These are phyloP conservation scores for Grigorovia yakushimaensis DNA, from an alignment of 805 yeast genomes.

Conservation along the genomic window DNA sequence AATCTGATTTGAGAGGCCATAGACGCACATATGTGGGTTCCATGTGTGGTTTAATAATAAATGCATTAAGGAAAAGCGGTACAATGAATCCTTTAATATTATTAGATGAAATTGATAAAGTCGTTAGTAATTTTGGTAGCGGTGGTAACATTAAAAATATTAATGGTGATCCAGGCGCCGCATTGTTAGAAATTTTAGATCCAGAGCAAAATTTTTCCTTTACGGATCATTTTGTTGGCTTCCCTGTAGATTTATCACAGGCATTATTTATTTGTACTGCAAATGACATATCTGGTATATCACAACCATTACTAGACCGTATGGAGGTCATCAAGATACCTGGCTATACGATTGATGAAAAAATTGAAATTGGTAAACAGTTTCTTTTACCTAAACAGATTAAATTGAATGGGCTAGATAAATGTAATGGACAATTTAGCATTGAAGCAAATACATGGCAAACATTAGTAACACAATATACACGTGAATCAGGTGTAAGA, in stretches of 20 bases:
- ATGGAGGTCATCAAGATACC: constrained; percentile 94
- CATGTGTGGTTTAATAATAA: constrained; percentile 86
- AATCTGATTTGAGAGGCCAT: constrained; percentile 95
- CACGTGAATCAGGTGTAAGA: constrained; percentile 94
- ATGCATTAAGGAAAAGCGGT: constrained; percentile 80
- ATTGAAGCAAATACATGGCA: constrained; percentile 56
- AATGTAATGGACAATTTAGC: constrained; percentile 49
- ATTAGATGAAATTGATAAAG: constrained; percentile 93
- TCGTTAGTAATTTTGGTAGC: constrained; percentile 34
- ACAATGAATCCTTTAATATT: constrained; percentile 91
- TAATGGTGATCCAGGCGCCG: constrained; percentile 89
- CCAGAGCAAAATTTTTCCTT: constrained; percentile 92
- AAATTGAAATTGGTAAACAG: constrained; percentile 78
- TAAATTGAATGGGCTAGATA: constrained; percentile 67
- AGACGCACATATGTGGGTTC: constrained; percentile 97
- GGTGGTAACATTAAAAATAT: constrained; percentile 36
- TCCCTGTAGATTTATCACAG: constrained; percentile 86
- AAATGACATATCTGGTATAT: constrained; percentile 77
- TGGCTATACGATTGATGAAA: constrained; percentile 91
- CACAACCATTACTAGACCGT: constrained; percentile 89
- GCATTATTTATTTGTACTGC: constrained; percentile 96
- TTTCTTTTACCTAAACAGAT: constrained; percentile 83
- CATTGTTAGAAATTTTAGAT: constrained; percentile 83
- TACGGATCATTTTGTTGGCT: constrained; percentile 87
- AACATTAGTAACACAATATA: constrained; percentile 67